Conservation (phyloP, 2,329 filamentous ascomycete species). For the Exophiala dermatitidis region DNA sequence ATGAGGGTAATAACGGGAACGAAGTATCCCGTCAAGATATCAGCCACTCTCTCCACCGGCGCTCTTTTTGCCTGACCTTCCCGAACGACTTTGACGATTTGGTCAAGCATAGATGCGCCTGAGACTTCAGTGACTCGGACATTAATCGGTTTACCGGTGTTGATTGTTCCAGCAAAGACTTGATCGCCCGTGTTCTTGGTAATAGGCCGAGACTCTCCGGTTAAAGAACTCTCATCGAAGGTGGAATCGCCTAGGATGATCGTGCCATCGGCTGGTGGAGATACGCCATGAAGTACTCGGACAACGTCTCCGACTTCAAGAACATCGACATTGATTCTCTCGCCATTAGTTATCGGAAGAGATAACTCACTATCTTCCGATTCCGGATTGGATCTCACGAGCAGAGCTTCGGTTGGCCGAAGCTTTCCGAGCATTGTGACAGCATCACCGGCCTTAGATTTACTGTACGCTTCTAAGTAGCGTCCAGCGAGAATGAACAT, state of each 20-base stretch:
- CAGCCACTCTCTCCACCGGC: conserved; percentile 43
- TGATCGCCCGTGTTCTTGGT: conserved; percentile 37
- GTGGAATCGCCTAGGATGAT: conserved; percentile 49
- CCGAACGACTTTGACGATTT: conserved; percentile 44
- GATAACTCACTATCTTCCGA: conserved; percentile 30
- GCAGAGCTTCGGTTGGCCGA: conserved; percentile 67
- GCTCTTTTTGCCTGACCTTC: conserved; percentile 45
- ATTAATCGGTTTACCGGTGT: conserved; percentile 40
- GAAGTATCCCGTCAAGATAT: conserved; percentile 44
- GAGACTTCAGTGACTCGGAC: conserved; percentile 40
- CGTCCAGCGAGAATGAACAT: conserved; percentile 68
- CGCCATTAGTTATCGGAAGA: no score
- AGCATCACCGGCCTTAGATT: conserved; percentile 80
- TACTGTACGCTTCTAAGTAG: conserved; percentile 71
- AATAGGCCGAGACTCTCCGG: conserved; percentile 47
- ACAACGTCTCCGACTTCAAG: conserved; percentile 70
- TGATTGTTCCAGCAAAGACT: conserved; percentile 43
- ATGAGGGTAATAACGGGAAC: conserved; percentile 44
- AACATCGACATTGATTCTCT: conserved; percentile 53
- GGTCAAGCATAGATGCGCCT: conserved; percentile 45
- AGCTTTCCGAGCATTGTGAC: conserved; percentile 72
- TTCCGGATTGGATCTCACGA: conserved; percentile 42
- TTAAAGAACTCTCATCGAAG: conserved; percentile 88
- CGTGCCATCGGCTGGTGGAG: conserved; percentile 78
- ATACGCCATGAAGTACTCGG: conserved; percentile 67